phyloP scores from a whole-genome alignment of 1,284 basidiomycete species.

The Takashimella koratensis region DNA sequence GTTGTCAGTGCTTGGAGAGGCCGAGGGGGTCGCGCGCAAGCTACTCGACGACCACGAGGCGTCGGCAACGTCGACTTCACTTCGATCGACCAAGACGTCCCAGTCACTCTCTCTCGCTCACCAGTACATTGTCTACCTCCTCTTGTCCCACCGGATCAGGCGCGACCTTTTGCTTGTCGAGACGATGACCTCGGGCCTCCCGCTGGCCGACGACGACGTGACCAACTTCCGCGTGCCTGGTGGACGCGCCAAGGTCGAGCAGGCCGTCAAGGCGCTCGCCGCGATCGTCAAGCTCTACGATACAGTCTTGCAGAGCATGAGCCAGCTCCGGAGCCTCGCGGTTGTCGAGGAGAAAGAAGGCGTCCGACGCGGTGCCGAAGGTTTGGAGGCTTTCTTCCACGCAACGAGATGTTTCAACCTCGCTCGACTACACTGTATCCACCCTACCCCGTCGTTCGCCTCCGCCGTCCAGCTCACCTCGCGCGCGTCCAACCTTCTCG shows the following conservation, averaged over 20 bases:
- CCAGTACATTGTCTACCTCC: conserved; percentile 78
- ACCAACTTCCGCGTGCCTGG: conserved; percentile 36
- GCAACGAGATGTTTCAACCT: conserved; percentile 53
- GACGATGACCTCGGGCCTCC: conserved; percentile 54
- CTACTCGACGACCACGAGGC: conserved; percentile 70
- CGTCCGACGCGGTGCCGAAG: conserved; percentile 70
- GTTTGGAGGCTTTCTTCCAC: conserved; percentile 67
- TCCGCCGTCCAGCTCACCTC: conserved; percentile 42
- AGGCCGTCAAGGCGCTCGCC: conserved; percentile 61
- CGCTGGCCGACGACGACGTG: conserved; percentile 22
- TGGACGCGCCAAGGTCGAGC: conserved; percentile 49
- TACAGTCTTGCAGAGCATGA: conserved; percentile 74
- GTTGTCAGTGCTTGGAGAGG: conserved; percentile 76
- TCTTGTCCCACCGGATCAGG: conserved; percentile 78
- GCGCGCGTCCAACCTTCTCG: conserved; percentile 24
- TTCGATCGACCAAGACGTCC: conserved; percentile 36
- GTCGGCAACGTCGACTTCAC: conserved; percentile 27
- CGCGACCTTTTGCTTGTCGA: conserved; percentile 79
- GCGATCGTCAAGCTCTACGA: conserved; percentile 84
- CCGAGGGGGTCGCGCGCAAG: conserved; percentile 74
- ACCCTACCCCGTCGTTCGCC: conserved; percentile 41
- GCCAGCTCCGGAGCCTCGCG: conserved; percentile 73
- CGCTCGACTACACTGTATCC: conserved; percentile 47
- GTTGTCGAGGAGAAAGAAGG: conserved; percentile 85
- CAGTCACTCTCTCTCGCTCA: conserved; percentile 67